phyloP scores from a whole-genome alignment of 2,329 filamentous ascomycete species.

The Epichloe typhina region DNA sequence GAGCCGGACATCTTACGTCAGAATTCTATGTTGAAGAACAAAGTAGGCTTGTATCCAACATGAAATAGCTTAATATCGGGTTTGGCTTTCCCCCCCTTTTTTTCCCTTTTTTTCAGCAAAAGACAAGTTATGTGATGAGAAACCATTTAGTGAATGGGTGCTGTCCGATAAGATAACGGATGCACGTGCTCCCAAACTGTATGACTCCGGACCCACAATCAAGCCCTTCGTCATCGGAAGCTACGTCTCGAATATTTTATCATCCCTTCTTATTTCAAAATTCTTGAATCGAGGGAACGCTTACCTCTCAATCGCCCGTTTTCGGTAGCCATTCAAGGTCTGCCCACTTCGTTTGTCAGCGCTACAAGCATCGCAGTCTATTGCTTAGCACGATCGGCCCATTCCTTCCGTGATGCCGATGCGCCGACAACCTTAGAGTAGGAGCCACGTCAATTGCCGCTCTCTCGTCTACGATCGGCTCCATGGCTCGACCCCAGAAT shows the following conservation, averaged over 20 bases:
- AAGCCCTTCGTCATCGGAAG: neutral
- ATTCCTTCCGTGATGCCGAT: slow-evolving; percentile 7
- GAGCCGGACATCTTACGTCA: no score
- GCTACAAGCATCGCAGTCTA: neutral
- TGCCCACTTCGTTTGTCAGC: neutral
- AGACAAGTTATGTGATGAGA: no score
- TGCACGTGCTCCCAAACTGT: slow-evolving; percentile 2
- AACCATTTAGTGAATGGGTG: no score
- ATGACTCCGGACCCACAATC: neutral
- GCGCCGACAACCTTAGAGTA: slow-evolving; percentile 3
- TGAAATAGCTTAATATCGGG: no score
- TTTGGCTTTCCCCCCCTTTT: no score
- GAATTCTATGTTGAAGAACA: no score
- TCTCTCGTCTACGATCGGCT: slow-evolving; percentile 6
- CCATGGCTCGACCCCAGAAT: slow-evolving; percentile 41
- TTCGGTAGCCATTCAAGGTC: neutral
- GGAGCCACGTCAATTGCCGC: slow-evolving; percentile 2
- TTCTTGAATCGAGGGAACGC: no score
- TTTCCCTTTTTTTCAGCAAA: no score
- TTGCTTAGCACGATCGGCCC: neutral
- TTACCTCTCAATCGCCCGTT: no score
- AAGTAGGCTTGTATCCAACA: no score
- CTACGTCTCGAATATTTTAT: neutral
- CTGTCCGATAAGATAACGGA: neutral
- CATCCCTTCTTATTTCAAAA: neutral